Percentiles rank a stretch among this genome's conserved stretches.
phyloP scores from a whole-genome alignment of 495 filamentous ascomycete species.

The Hypoxylon subgilvum region DNA sequence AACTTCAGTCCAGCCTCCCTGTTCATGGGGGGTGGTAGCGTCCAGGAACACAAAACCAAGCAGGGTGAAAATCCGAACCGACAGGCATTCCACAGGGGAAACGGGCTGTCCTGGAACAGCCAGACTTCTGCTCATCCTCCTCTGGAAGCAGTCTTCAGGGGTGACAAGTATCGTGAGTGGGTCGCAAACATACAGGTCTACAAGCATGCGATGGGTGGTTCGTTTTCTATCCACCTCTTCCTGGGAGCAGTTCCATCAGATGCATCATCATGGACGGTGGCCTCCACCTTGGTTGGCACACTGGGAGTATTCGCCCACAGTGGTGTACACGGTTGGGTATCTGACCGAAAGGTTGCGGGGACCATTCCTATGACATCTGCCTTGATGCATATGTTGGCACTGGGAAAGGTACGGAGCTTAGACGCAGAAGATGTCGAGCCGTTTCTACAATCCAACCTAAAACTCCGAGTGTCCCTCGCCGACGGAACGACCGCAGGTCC shows the following conservation, averaged over 20 bases:
- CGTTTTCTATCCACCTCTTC: constrained; percentile 67
- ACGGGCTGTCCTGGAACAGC: constrained; percentile 32
- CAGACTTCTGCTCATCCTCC: constrained; percentile 23
- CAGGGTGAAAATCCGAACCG: neutral
- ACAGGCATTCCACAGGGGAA: neutral
- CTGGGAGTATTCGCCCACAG: constrained; percentile 58
- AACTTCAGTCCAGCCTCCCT: constrained; percentile 47
- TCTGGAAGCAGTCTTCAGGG: constrained; percentile 34
- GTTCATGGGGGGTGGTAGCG: constrained; percentile 22
- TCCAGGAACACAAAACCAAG: neutral
- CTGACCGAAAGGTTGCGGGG: constrained; percentile 49
- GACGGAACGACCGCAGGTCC: constrained; percentile 37
- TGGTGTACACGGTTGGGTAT: constrained; percentile 13
- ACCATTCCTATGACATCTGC: constrained; percentile 64
- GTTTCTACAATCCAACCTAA: constrained; percentile 54
- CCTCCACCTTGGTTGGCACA: constrained; percentile 58
- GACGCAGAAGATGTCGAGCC: constrained; percentile 46
- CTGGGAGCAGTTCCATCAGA: constrained; percentile 55
- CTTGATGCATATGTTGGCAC: constrained; percentile 50
- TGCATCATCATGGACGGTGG: constrained; percentile 49
- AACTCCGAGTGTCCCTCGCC: constrained; percentile 45
- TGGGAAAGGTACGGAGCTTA: constrained; percentile 50
- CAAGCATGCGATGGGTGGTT: constrained; percentile 61
- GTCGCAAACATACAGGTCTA: constrained; percentile 63
- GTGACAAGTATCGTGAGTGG: constrained; percentile 60